phyloP scores from a whole-genome alignment of 2,329 filamentous ascomycete genomes.

The Aspergillus awamori region DNA sequence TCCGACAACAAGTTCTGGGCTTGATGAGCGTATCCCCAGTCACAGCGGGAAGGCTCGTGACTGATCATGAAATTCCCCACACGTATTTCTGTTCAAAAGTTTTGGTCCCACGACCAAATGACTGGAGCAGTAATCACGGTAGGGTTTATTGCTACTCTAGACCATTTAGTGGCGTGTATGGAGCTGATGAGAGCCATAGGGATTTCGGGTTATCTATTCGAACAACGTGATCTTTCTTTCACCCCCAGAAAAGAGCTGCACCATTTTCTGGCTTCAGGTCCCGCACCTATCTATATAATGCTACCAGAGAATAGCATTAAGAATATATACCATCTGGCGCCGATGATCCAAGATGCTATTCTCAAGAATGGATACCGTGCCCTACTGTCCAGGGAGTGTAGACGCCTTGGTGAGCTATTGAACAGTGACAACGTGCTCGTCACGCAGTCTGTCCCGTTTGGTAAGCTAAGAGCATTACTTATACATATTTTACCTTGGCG shows the following conservation, averaged over 20 bases:
- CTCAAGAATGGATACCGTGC: not conserved
- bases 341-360: not conserved
- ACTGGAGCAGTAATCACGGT: not conserved
- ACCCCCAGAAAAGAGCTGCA: not conserved
- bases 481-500: no score
- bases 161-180: no score
- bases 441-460: not conserved
- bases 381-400: not conserved
- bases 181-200: not conserved
- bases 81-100: conserved; percentile 6
- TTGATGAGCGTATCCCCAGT: not conserved
- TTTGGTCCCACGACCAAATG: not conserved
- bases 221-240: not conserved
- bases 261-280: not conserved
- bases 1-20: not conserved
- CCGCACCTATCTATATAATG: not conserved
- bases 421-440: not conserved
- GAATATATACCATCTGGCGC: not conserved
- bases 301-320: not conserved
- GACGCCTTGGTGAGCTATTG: not conserved
- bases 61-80: not conserved
- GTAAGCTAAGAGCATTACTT: not conserved
- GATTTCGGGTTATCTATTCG: not conserved
- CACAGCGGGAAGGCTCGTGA: not conserved
- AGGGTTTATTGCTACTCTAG: not conserved